Evolutionary conservation across 1,284 basidiomycete genomes (phyloP).

Genomic region (Cryptococcus floricola): DNA sequence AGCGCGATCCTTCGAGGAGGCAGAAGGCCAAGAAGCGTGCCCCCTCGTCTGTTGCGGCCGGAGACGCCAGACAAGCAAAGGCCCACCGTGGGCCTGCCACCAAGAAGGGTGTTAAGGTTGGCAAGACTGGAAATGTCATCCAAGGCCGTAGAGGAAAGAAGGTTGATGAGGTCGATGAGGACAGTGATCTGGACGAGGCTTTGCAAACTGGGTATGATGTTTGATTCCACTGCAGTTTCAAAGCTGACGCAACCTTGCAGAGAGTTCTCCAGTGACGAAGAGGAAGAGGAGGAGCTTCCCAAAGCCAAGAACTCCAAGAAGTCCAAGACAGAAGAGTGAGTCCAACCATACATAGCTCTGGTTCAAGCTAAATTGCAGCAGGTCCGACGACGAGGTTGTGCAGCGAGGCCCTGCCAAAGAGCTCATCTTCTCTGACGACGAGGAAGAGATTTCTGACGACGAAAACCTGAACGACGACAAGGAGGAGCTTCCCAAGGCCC

Average conservation of each 20-base stretch:
- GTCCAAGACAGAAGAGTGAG: constrained; percentile 17
- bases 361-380: not conserved
- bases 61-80: constrained; percentile 22
- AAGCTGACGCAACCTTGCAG: constrained; percentile 15
- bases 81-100: constrained; percentile 15
- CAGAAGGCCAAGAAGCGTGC: constrained; percentile 36
- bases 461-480: constrained; percentile 30
- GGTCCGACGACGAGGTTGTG: constrained; percentile 49
- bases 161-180: constrained; percentile 39
- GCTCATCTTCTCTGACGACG: constrained; percentile 60
- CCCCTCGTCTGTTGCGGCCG: constrained; percentile 15
- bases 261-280: constrained; percentile 51
- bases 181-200: constrained; percentile 46
- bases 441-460: constrained; percentile 55
- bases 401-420: constrained; percentile 53
- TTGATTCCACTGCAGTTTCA: not conserved
- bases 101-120: constrained; percentile 14
- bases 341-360: not conserved
- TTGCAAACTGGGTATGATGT: constrained; percentile 37
- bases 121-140: constrained; percentile 2
- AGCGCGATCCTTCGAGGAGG: constrained; percentile 14
- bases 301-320: constrained; percentile 47
- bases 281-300: constrained; percentile 46
- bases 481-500: constrained; percentile 42
- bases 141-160: constrained; percentile 27